Evolutionary conservation across 1,139 yeast species (phyloP).

Genomic region (Kurtzmaniella quercitrusa): DNA sequence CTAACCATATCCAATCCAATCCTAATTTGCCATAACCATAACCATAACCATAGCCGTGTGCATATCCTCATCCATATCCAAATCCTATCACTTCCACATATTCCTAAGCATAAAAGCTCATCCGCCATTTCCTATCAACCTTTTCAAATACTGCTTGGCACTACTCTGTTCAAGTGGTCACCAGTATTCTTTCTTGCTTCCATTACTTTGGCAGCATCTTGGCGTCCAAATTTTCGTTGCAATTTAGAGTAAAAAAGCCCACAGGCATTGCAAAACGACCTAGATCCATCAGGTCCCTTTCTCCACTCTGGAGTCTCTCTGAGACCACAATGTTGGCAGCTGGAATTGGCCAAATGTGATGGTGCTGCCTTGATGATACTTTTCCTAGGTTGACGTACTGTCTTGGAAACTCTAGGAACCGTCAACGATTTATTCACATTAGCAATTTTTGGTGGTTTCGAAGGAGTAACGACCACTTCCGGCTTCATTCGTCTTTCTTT

Average conservation of each 20-base stretch:
- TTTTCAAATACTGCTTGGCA: slow-evolving; percentile 8
- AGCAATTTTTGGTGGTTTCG: neutral
- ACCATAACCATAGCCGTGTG: too few relatives aligned
- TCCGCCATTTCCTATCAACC: too few relatives aligned
- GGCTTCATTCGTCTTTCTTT: neutral
- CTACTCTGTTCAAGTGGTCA: slow-evolving; percentile 9
- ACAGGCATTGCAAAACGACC: slow-evolving; percentile 25
- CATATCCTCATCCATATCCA: too few relatives aligned
- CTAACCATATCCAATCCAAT: too few relatives aligned
- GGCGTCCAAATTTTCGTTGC: slow-evolving; percentile 17
- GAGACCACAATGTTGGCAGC: slow-evolving; percentile 16
- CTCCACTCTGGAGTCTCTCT: slow-evolving; percentile 27
- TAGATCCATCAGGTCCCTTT: slow-evolving; percentile 22
- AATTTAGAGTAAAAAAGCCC: slow-evolving; percentile 25
- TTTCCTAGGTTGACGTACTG: neutral
- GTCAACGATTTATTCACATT: neutral
- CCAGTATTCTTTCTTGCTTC: slow-evolving; percentile 7
- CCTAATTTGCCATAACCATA: too few relatives aligned
- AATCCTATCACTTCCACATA: too few relatives aligned
- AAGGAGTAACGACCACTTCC: neutral
- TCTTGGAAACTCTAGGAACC: neutral
- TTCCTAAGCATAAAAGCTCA: too few relatives aligned
- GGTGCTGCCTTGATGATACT: neutral
- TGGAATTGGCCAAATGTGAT: neutral
- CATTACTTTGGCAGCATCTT: slow-evolving; percentile 11